Evolutionary conservation across 106 monocot genomes (phyloP).

Genomic region (Apostasia shenzhenica): DNA sequence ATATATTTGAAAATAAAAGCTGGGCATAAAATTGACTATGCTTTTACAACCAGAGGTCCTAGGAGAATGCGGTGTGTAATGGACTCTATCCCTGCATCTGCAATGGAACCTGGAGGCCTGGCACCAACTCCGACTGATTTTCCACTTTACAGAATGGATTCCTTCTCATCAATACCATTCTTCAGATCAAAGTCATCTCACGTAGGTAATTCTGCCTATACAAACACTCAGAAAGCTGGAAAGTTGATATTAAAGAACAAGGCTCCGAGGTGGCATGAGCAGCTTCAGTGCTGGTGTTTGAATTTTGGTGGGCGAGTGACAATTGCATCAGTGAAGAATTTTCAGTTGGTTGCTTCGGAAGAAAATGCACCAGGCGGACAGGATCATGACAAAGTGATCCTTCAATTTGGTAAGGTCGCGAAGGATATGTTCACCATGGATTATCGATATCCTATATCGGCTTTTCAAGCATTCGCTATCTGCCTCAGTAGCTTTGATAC

Average conservation of each 20-base stretch:
- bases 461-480: conserved; percentile 90
- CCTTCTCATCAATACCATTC: conserved; percentile 61
- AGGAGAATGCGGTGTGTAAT: conserved; percentile 84
- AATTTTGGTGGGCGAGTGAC: conserved; percentile 89
- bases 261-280: conserved; percentile 89
- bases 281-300: conserved; percentile 90
- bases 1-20: conserved; percentile 1
- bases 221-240: conserved; percentile 20
- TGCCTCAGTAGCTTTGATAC: conserved; percentile 95
- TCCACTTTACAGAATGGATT: conserved; percentile 37
- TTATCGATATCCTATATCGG: conserved; percentile 72
- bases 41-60: conserved; percentile 49
- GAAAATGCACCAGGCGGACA: conserved; percentile 29
- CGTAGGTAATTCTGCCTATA: conserved; percentile 15
- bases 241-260: conserved; percentile 63
- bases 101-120: conserved; percentile 56
- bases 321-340: conserved; percentile 93
- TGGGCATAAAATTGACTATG: conserved; percentile 4
- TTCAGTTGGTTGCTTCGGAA: conserved; percentile 67
- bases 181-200: conserved; percentile 64
- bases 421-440: conserved; percentile 97
- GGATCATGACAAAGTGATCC: conserved; percentile 57
- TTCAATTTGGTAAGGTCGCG: conserved; percentile 88
- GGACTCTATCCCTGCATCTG: conserved; percentile 81
- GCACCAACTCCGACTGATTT: conserved; percentile 63